phyloP scores from a whole-genome alignment of 495 filamentous ascomycete genomes.

The Letharia lupina region DNA sequence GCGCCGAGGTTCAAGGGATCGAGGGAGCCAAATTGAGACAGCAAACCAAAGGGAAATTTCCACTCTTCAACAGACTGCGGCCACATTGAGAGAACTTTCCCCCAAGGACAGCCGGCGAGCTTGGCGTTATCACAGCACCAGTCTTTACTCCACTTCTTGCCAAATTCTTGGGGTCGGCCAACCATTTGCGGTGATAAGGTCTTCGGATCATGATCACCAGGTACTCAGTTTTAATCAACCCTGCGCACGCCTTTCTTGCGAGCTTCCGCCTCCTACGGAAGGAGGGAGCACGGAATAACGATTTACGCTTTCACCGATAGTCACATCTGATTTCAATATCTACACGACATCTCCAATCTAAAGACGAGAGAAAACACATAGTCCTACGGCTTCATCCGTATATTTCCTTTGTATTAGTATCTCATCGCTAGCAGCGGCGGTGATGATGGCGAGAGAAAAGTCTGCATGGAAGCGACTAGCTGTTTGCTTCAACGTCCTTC shows the following conservation, averaged over 20 bases:
- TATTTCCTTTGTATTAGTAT: slow-evolving; percentile 23
- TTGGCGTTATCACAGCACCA: slow-evolving; percentile 26
- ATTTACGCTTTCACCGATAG: slow-evolving; percentile 26
- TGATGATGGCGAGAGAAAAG: slow-evolving; percentile 15
- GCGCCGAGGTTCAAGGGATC: slow-evolving; percentile 10
- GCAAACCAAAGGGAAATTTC: slow-evolving; percentile 28
- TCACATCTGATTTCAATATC: slow-evolving; percentile 17
- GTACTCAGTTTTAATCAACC: slow-evolving; percentile 19
- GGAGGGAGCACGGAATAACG: slow-evolving; percentile 6
- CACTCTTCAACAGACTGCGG: slow-evolving; percentile 36
- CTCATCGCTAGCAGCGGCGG: slow-evolving; percentile 4
- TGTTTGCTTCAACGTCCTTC: slow-evolving; percentile 14
- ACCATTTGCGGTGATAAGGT: slow-evolving; percentile 21
- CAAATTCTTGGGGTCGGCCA: slow-evolving; percentile 38
- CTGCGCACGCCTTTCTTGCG: slow-evolving; percentile 12
- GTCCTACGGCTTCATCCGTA: slow-evolving; percentile 24
- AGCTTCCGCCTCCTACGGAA: not conserved
- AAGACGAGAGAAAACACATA: slow-evolving; percentile 11
- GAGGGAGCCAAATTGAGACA: slow-evolving; percentile 28
- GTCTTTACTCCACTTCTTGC: slow-evolving; percentile 33
- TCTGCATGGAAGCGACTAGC: slow-evolving; percentile 15
- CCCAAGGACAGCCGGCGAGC: slow-evolving; percentile 23
- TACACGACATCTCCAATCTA: slow-evolving; percentile 20
- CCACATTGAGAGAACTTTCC: slow-evolving; percentile 24
- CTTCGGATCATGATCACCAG: slow-evolving; percentile 9